Conservation (phyloP, 2,329 filamentous ascomycete species). For the Apiospora koreana region DNA sequence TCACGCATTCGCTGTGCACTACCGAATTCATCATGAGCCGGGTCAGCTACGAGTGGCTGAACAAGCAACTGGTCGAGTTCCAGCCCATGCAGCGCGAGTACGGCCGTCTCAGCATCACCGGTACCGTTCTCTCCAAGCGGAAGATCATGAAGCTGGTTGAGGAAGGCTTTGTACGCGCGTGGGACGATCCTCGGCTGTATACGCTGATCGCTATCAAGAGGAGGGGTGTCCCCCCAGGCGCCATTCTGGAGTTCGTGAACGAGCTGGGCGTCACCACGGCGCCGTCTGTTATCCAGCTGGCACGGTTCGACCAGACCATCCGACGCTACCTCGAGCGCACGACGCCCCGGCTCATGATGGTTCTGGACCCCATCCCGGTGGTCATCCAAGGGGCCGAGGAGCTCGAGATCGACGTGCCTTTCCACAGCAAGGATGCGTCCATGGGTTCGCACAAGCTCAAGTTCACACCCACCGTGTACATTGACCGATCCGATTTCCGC, state of each 20-base stretch:
- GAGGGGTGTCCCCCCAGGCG: slow-evolving; percentile 83
- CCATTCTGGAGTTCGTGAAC: slow-evolving; percentile 85
- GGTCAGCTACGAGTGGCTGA: slow-evolving; percentile 88
- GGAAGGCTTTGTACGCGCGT: slow-evolving; percentile 76
- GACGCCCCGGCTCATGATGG: slow-evolving; percentile 85
- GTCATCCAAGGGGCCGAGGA: slow-evolving; percentile 78
- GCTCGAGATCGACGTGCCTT: slow-evolving; percentile 71
- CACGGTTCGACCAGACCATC: slow-evolving; percentile 82
- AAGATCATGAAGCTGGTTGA: slow-evolving; percentile 79
- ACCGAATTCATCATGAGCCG: slow-evolving; percentile 86
- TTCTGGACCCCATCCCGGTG: slow-evolving; percentile 82
- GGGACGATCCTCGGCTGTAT: slow-evolving; percentile 90
- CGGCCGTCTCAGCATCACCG: slow-evolving; percentile 71
- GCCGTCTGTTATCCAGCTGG: slow-evolving; percentile 75
- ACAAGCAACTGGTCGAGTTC: slow-evolving; percentile 79
- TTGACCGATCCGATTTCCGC: slow-evolving; percentile 78
- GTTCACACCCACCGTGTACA: slow-evolving; percentile 80
- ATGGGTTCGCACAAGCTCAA: slow-evolving; percentile 62
- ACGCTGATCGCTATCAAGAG: slow-evolving; percentile 83
- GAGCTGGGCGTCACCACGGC: slow-evolving; percentile 89
- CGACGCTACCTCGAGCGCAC: slow-evolving; percentile 85
- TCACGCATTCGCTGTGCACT: slow-evolving; percentile 91
- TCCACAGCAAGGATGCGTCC: slow-evolving; percentile 76
- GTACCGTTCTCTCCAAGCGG: slow-evolving; percentile 86
- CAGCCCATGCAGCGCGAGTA: slow-evolving; percentile 93